Evolutionary conservation across 306 rosid species (phyloP), one percentile per base, ranked within the genome.

Genomic region (Quercus ilex): DNA sequence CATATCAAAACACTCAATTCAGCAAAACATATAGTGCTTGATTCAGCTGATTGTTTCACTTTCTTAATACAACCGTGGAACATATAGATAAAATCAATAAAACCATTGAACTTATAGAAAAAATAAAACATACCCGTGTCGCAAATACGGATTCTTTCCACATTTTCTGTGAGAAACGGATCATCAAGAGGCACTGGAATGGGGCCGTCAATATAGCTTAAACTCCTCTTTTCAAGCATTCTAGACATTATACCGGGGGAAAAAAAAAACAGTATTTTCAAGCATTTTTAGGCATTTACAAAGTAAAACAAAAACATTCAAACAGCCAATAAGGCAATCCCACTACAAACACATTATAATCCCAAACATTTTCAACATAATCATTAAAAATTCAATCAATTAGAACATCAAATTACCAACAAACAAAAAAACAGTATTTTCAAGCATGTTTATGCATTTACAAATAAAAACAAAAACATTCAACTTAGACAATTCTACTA

Each of bases 151-250:
- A 95, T 93, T 41, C 93, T 87, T 63, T 91, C 86, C 76, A 95
- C 99, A 79, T 95, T 89, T 75, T 93, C 96, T 8, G 74, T 12
- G 18, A 95, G 98, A 85, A 95, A 91, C 17, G 74, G 55, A 26
- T 93, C 96, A 19, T 91, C 98, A 49, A 65, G 62, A 17, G 97
- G 98, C 69, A 95, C 90, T 0, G 91, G 85, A 82, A 92, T 87
- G 7, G 91, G 93, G 78, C 99, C 99, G 65, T 87, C 96, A 77
- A 30, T 73, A 79, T 95, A 95, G 91, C 97, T 95, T 84, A 95
- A 83, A 85, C 91, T 91, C 88, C 99, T 90, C 78, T 92, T 91
- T 78, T 93, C 99, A 69, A 95, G 96, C 98, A 95, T 92, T 86
- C 99, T 95, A 74, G 69, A 80, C 67, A 87, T 35, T 58, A 21